Evolutionary conservation across 202 grass and related monocot species (phyloP), one percentile per base, ranked within the genome.

Genomic region (Cymbopogon flexuosus): DNA sequence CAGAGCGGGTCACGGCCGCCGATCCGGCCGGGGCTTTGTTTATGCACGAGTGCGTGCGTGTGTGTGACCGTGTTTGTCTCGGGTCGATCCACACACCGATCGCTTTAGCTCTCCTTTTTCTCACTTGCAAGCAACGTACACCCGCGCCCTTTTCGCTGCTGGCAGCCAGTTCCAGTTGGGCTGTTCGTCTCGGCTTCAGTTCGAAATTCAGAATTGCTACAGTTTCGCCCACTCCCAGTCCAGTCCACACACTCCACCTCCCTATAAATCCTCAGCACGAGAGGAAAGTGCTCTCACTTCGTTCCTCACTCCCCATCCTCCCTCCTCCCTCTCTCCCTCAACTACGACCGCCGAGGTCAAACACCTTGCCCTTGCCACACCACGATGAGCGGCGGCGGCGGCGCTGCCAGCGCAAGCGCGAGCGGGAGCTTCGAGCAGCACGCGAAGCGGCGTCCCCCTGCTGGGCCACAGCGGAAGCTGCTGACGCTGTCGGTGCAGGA

Each of bases 401-500:
- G 23, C 42, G 42, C 40, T 24, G 68, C 68, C 13, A 51, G 70
- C 71, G 66, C 62, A 3, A 37, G 31, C 31, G 31, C 3, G 31
- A 54, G 83, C 74, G 46, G 31, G 46, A 49, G 73, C 73, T 51
- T 74, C 22, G 79, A 83, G 64, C 86, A 78, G 5, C 81, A 58
- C 54, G 5, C 39, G 59, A 89, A 85, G 83, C 73, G 83, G 39
- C 72, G 87, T 1, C 67, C 75, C 30, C 22, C 31, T 62, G 34
- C 15, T 40, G 35, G 27, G 11, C 16, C 49, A 4, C 2, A 1
- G 31, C 85, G 80, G 43, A 93, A 92, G 88, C 75, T 94, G 61
- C 83, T 94, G 47, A 75, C 62, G 62, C 76, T 97, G 19, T 94
- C 94, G 21, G 4, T 75, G 43, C 15, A 47, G 8, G 54, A 33